Conservation (phyloP, 768 basidiomycete species). For the Suillus brevipes region DNA sequence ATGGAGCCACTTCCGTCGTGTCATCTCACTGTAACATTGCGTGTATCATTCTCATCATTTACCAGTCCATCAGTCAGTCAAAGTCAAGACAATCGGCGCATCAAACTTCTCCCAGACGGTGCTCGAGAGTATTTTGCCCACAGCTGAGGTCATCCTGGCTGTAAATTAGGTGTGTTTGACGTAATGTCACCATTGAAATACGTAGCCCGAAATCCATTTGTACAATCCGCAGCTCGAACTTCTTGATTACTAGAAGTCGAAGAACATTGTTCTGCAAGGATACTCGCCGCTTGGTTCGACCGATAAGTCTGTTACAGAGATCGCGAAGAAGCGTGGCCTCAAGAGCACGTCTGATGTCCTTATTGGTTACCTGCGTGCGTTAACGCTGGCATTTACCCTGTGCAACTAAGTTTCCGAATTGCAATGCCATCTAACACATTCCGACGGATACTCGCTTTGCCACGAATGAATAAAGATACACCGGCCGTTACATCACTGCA, state of each 20-base stretch:
- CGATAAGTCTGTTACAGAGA: slow-evolving; percentile 58
- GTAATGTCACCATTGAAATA: neutral
- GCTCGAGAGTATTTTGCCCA: slow-evolving; percentile 68
- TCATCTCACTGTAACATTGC: neutral
- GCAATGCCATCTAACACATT: too few species aligned
- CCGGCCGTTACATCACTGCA: too few species aligned
- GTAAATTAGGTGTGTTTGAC: slow-evolving; percentile 61
- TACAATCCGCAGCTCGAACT: slow-evolving; percentile 77
- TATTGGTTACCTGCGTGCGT: slow-evolving; percentile 61
- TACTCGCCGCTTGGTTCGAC: slow-evolving; percentile 79
- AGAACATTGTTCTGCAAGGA: slow-evolving; percentile 71
- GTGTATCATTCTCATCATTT: neutral
- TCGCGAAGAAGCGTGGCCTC: slow-evolving; percentile 59
- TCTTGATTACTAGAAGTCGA: slow-evolving; percentile 56
- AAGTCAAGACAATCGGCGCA: slow-evolving; percentile 62
- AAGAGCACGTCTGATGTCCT: slow-evolving; percentile 54
- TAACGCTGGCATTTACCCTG: slow-evolving; percentile 3
- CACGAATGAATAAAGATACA: too few species aligned
- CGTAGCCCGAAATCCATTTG: slow-evolving; percentile 68
- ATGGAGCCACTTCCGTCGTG: neutral
- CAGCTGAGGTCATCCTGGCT: slow-evolving; percentile 65
- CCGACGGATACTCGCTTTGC: too few species aligned
- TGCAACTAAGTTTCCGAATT: neutral
- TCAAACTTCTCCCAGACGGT: slow-evolving; percentile 74
- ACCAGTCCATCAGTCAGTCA: neutral